Evolutionary conservation across 306 rosid species (phyloP).

Genomic region (Dicorynia guianensis): DNA sequence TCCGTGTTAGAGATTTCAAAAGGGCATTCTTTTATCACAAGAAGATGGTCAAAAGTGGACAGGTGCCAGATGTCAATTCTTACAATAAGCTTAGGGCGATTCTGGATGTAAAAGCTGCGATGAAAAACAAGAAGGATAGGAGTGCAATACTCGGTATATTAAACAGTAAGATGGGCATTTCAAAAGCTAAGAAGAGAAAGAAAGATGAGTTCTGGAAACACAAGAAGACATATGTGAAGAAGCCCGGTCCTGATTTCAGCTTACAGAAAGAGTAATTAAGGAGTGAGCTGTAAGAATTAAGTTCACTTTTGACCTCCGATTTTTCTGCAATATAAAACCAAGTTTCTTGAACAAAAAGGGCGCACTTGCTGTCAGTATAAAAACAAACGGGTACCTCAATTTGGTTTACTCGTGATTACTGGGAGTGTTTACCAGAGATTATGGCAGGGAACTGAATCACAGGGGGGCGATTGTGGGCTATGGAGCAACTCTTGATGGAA

Average conservation of each 20-base stretch:
- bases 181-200: slow-evolving; percentile 64
- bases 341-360: too few relatives aligned
- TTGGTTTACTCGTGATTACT: too few relatives aligned
- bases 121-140: slow-evolving; percentile 74
- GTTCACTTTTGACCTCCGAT: slow-evolving; percentile 31
- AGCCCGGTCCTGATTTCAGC: slow-evolving; percentile 30
- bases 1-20: slow-evolving; percentile 72
- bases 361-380: too few relatives aligned
- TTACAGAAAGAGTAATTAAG: slow-evolving; percentile 10
- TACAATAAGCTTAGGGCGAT: slow-evolving; percentile 73
- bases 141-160: slow-evolving; percentile 65
- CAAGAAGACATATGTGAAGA: slow-evolving; percentile 56
- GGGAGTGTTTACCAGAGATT: too few relatives aligned
- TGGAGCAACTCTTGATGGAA: too few relatives aligned
- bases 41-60: slow-evolving; percentile 76
- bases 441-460: too few relatives aligned
- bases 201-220: slow-evolving; percentile 94
- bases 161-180: slow-evolving; percentile 62
- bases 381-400: too few relatives aligned
- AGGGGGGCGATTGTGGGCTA: too few relatives aligned
- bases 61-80: slow-evolving; percentile 65
- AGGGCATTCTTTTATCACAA: slow-evolving; percentile 82
- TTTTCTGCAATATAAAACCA: too few relatives aligned
- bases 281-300: too few relatives aligned
- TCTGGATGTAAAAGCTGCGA: slow-evolving; percentile 69